Base-by-base conservation (phyloP, 305 asterid species). In the Fraxinus xanthoxyloides region DNA sequence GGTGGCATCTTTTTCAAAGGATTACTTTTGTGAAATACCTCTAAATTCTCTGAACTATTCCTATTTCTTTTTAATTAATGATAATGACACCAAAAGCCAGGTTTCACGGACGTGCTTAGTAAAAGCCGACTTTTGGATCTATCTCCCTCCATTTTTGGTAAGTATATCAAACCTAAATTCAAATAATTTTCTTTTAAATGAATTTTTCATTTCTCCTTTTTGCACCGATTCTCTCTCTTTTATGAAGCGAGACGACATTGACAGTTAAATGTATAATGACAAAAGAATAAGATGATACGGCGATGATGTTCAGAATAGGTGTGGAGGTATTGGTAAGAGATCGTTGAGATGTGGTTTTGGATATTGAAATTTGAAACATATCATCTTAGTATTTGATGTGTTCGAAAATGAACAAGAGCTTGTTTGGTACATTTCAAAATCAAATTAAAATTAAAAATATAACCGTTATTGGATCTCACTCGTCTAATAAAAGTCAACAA, bases 11-110 rank as follows among this genome's bases (percentile, higher is more conserved):
- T 81, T 51, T 13, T 77, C 76, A 8, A 31, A 74, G 76, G 87
- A 88, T 83, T 51, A 80, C 26, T n/a, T 82, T 85, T 78, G 43
- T 86, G 88, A 80, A 85, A 69, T 0, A 21, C 23, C 34, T 13
- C 32, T 8, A n/a, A n/a, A 80, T 38, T 54, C 7, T 65, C 34
- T 65, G 6, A 9, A 56, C 82, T 61, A 63, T 80, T 73, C 40
- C 73, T 26, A 2, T 65, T 65, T 65, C 35, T 65, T 5, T 65
- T 9, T 40, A 40, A 10, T 40, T 21, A 6, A 19, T 21, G 10
- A 10, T 8, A 65, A 65, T 65, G 34, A 24, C 17, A 26, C 34
- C 34, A 65, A 65, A 61, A 61, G 30, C 69, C 69, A 59, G 13
- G 72, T 63, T 21, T 63, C 72, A 63, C 72, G 32, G 72, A 8